A percentile compares a stretch with the other conserved stretches of the same genome.
These are phyloP conservation scores for Exserohilum turcica DNA, from an alignment of 2,329 filamentous ascomycete genomes.

Conservation along the genomic window DNA sequence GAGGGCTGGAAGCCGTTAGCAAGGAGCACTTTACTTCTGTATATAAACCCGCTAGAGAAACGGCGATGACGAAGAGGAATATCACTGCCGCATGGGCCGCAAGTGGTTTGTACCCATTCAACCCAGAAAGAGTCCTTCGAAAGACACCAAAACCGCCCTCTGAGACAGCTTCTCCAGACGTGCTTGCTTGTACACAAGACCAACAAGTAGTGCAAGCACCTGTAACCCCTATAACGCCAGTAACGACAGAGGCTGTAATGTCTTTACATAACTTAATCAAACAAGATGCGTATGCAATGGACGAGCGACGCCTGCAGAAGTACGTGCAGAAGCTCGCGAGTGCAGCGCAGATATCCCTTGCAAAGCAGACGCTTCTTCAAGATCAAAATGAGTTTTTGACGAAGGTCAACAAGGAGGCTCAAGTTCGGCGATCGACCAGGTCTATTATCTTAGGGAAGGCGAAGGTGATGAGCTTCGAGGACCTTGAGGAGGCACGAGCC, in stretches of 20 bases:
- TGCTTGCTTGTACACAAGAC: constrained; percentile 21
- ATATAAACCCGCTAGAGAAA: constrained; percentile 23
- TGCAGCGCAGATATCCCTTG: constrained; percentile 32
- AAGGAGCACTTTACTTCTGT: constrained; percentile 11
- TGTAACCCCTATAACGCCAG: constrained; percentile 26
- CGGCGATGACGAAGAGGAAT: constrained; percentile 36
- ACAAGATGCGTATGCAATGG: constrained; percentile 16
- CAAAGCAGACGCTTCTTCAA: constrained; percentile 27
- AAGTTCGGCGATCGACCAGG: constrained; percentile 29
- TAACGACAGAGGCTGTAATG: constrained; percentile 17
- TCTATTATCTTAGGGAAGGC: constrained; percentile 11
- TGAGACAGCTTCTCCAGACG: constrained; percentile 15
- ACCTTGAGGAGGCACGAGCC: not conserved
- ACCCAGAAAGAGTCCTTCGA: constrained; percentile 37
- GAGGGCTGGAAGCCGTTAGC: constrained; percentile 13
- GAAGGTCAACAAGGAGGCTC: constrained; percentile 35
- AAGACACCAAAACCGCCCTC: constrained; percentile 26
- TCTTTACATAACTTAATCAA: constrained; percentile 22
- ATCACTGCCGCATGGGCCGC: constrained; percentile 34
- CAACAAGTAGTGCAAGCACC: constrained; percentile 3
- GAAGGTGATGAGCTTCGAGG: not conserved
- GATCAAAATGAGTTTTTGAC: constrained; percentile 35
- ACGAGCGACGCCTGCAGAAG: constrained; percentile 20
- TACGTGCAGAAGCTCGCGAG: constrained; percentile 20
- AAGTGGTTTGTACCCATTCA: constrained; percentile 36